Base-by-base conservation (phyloP, 768 basidiomycete species). In the Mycena latifolia region DNA sequence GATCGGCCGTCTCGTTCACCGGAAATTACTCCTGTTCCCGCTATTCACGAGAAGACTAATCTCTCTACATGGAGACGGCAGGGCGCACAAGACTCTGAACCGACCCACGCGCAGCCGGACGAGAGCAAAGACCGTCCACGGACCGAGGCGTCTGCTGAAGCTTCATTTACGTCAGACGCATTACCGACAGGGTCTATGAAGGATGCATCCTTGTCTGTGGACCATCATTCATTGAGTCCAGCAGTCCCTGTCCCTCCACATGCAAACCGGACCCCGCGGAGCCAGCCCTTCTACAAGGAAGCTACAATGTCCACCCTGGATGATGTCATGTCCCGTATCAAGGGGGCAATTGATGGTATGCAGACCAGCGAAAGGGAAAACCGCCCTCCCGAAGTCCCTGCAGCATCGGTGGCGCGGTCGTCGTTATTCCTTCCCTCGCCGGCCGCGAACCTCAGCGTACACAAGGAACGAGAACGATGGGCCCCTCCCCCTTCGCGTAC, bases 321-420 rank as follows among this genome's bases (percentile, higher is more conserved):
- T 72, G 92, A 95, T 73, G 86, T 88, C 28, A 93, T 95, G 86
- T 92, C 92, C 8, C 87, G 94, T 45, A 94, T 95, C 72, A 95
- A 90, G 72, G 93, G 92, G 33, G 94, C 90, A 17, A 72, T 95
- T 61, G 85, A 88, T 73, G 85, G 83, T 31, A 91, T 92, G 88
- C 90, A 89, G 62, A 78, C 81, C 24, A 77, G 70, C 47, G 85
- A 85, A 47, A 79, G 78, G 65, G 81, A 81, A 29, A 73, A 72
- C 66, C 61, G 57, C 24, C 58, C 72, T 69, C 59, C 73, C 66
- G 75, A 75, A 64, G 57, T 55, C 31, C 61, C 65, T 50, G 55
- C 58, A 56, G 54, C 67, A 47, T 63, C 72, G 28, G 63, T 73
- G 29, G 55, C 71, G 20, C 59, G 72, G 8, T 65, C 61, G 18